Base-by-base conservation (phyloP, 805 yeast species). In the Saccharomycopsis olivae region DNA sequence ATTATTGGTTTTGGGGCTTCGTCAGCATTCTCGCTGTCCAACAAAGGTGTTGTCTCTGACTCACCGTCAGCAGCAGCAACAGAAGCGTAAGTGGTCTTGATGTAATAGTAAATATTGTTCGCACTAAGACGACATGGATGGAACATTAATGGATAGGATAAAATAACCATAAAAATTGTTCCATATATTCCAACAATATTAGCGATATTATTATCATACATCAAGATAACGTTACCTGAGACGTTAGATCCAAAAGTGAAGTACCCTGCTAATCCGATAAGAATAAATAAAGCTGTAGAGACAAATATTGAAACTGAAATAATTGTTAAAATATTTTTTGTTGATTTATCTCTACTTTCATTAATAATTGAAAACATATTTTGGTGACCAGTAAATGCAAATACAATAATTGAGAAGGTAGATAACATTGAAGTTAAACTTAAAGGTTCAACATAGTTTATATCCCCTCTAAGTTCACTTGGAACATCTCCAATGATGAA, bases 301-400 rank as follows among this genome's bases (percentile, higher is more conserved):
- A 73, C 62, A 1, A 62, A 46, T 34, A 78, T 69, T 9, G 88
- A 66, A 14, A 61, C 41, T 16, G 57, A 52, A 14, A 71, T 61
- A 21, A 79, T 71, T 20, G 48, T 54, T 3, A 62, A 44, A 2
- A 73, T 60, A 42, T 75, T 73, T 18, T 65, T 52, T 44, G 76
- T 59, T 3, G 71, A 59, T 35, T 73, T 70, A 47, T 73, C 68
- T 30, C 70, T 59, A 47, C 81, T 61, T 56, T 83, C 94, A 52
- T 79, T 77, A 51, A 78, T 71, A 38, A 83, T 79, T 8, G 86
- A 76, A 54, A 78, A 80, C 66, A 82, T 73, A 57, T 81, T 83
- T 61, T 83, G 89, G 44, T 81, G 81, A 37, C 92, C 86, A 1
- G 89, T 81, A 57, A 71, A 83, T 1, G 94, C 92, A 58, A 83